Base-by-base conservation (phyloP, 306 rosid species). In the Quercus wislizeni region DNA sequence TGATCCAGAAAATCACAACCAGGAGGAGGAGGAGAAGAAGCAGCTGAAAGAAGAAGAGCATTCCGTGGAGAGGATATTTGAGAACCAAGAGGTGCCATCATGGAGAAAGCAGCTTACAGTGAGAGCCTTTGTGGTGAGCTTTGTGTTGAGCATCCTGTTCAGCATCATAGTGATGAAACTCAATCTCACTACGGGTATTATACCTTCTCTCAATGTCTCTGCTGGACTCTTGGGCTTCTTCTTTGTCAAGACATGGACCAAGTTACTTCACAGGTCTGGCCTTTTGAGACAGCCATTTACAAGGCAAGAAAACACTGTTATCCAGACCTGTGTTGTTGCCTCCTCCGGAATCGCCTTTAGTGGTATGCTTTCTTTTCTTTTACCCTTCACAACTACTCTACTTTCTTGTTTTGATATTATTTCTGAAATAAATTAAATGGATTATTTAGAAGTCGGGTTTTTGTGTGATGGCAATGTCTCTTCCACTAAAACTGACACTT, bases 141-240 rank as follows among this genome's bases (percentile, higher is more conserved):
- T 79, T 3, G 33, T 17, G 28, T 35, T 79, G 25, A 79, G 83
- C 56, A n/a, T 79, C 4, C 27, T 79, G 65, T 79, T 79, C 73
- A 15, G n/a, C 38, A 61, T 79, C 71, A 73, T 79, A 49, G 78
- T 79, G 1, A 79, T 79, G 83, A 79, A 79, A 31, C 74, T 79
- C 41, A 79, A 52, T 12, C 83, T 79, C 78, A 79, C 83, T 46
- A 61, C 68, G 10, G 83, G 78, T 18, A 79, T 79, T 52, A 52
- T 73, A 4, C 83, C 83, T 52, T 79, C 83, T 8, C 83, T 79
- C 46, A 79, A 79, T 13, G 83, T 79, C 41, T 79, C 83, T 63
- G 83, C 83, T 8, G 83, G 83, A 1, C 78, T 79, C 10, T 18
- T 79, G 77, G 78, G 83, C 4, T 79, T 79, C 78, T 72, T 79